These are phyloP conservation scores for Populus hybrid DNA, from an alignment of 441 rosid genomes.

Conservation along the genomic window DNA sequence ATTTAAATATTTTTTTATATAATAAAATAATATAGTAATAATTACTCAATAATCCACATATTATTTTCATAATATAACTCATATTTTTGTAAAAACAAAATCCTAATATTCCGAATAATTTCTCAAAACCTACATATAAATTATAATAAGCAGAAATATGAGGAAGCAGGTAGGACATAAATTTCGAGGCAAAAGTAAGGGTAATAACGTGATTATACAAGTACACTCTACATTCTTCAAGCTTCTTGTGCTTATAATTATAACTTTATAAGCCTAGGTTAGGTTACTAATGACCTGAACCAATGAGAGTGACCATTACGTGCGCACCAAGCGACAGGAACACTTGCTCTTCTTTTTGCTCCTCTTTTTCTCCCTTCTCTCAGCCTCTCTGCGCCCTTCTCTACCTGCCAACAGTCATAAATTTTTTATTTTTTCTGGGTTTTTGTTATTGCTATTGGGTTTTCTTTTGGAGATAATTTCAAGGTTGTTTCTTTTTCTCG, in stretches of 20 bases:
- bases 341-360: conserved; percentile 11
- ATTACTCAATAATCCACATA: no score
- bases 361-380: conserved; percentile 11
- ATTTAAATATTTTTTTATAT: no score
- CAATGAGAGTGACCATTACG: conserved; percentile 39
- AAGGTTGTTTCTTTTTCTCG: no score
- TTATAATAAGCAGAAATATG: conserved; percentile 10
- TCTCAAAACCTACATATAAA: no score
- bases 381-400: conserved; percentile 2
- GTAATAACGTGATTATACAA: conserved; percentile 13
- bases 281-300: not conserved
- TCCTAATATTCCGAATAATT: no score
- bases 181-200: conserved; percentile 11
- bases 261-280: not conserved
- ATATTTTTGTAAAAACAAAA: no score
- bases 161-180: not conserved
- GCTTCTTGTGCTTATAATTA: not conserved
- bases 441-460: conserved; percentile 5
- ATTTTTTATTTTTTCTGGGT: not conserved
- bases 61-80: no score
- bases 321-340: conserved; percentile 62
- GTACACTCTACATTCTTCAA: not conserved
- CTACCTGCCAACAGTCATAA: not conserved
- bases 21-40: no score
- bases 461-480: no score